Conservation (phyloP, 2,329 filamentous ascomycete genomes). For the Fusarium solani-melongenae region DNA sequence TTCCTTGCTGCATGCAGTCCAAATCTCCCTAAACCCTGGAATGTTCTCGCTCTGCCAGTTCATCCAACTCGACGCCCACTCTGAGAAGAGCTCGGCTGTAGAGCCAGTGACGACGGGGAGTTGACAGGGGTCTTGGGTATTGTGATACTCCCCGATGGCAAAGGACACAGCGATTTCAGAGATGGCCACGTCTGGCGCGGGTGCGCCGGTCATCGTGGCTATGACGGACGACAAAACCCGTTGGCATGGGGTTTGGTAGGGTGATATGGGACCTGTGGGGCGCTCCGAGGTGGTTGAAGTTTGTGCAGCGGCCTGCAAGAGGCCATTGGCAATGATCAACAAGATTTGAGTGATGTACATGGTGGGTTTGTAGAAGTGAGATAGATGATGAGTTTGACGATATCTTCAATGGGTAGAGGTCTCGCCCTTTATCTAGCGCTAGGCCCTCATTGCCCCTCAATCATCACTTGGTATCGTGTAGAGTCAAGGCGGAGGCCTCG, state of each 20-base stretch:
- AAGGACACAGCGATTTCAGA: neutral
- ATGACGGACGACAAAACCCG: neutral
- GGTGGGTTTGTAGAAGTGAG: neutral
- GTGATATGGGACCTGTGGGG: neutral
- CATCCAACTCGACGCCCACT: neutral
- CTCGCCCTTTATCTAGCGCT: neutral
- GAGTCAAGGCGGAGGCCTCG: neutral
- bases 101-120: neutral
- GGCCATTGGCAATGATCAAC: neutral
- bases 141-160: neutral
- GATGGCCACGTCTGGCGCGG: neutral
- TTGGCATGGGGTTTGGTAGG: neutral
- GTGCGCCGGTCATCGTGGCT: neutral
- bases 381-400: neutral
- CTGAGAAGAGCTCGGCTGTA: neutral
- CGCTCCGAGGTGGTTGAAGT: neutral
- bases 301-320: neutral
- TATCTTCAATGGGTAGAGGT: neutral
- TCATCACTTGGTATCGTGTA: neutral
- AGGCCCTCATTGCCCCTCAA: neutral
- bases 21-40: neutral
- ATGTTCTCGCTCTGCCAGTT: neutral
- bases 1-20: neutral
- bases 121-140: neutral
- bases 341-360: neutral